Conservation (phyloP, 176 grass and related monocot genomes). For the Carex pumila region DNA sequence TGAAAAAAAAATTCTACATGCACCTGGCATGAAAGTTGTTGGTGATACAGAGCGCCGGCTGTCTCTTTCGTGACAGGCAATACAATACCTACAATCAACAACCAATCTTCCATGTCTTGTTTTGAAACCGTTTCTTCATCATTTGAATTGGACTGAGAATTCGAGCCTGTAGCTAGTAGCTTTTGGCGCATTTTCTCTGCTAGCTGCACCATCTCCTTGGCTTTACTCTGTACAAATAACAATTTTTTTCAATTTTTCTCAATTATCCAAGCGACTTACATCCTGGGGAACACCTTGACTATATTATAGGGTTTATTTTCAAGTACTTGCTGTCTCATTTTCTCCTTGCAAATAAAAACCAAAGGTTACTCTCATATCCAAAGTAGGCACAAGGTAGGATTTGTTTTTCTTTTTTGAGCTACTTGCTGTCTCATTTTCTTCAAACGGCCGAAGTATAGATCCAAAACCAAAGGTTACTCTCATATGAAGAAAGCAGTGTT, state of each 20-base stretch:
- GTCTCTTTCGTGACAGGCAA: conserved; percentile 97
- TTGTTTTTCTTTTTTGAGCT: too few relatives aligned
- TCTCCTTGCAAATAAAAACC: not conserved
- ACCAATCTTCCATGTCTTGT: conserved; percentile 99
- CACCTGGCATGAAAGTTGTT: conserved; percentile 88
- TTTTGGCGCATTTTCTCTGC: conserved; percentile 95
- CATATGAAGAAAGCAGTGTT: too few relatives aligned
- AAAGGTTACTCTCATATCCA: too few relatives aligned
- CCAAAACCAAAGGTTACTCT: too few relatives aligned
- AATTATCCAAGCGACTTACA: not conserved
- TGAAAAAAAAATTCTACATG: not conserved
- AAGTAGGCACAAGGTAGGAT: too few relatives aligned
- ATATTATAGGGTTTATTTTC: not conserved
- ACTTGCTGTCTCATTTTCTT: too few relatives aligned
- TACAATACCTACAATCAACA: conserved; percentile 79
- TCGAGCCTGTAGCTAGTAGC: conserved; percentile 50
- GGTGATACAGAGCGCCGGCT: conserved; percentile 93
- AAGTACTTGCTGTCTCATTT: not conserved
- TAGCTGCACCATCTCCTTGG: conserved; percentile 98
- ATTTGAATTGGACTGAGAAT: conserved; percentile 47
- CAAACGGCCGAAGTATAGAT: too few relatives aligned
- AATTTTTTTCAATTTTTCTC: conserved; percentile 2
- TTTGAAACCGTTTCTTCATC: conserved; percentile 95
- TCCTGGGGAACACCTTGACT: not conserved
- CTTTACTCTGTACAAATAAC: conserved; percentile 59